A percentile compares a stretch with the other conserved stretches of the same genome.
Evolutionary conservation across 306 rosid genomes (phyloP).

Genomic region (Trifolium pratense): DNA sequence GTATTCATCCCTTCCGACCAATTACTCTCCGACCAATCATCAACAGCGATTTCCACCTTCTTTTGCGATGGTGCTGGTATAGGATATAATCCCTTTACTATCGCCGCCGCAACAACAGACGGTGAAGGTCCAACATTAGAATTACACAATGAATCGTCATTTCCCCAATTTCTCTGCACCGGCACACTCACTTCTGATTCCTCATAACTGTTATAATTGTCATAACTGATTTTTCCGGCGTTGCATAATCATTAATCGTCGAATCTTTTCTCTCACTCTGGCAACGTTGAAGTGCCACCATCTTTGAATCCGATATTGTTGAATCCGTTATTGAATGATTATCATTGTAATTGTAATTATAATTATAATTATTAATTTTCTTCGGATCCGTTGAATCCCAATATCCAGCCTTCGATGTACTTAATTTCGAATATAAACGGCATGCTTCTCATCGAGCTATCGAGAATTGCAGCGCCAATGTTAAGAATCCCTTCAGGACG

Average conservation of each 20-base stretch:
- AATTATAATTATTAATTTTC: neutral
- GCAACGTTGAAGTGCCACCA: conserved; percentile 46
- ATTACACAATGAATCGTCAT: conserved; percentile 50
- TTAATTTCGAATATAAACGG: conserved; percentile 67
- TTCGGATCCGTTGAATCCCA: conserved; percentile 42
- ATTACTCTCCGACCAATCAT: conserved; percentile 63
- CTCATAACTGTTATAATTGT: neutral
- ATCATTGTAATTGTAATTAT: too few species aligned
- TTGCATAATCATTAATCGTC: conserved; percentile 12
- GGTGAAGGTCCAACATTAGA: conserved; percentile 77
- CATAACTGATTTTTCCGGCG: neutral
- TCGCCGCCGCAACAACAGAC: conserved; percentile 75
- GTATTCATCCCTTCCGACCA: conserved; percentile 63
- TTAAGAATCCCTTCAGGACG: conserved; percentile 76
- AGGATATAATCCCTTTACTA: conserved; percentile 60
- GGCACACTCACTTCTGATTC: conserved; percentile 34
- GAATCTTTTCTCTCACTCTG: conserved; percentile 52
- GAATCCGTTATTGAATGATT: neutral
- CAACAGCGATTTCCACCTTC: conserved; percentile 48
- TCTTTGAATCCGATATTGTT: neutral
- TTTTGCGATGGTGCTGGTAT: neutral
- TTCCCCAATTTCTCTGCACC: conserved; percentile 6
- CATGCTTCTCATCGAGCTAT: conserved; percentile 69
- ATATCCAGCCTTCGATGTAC: conserved; percentile 54
- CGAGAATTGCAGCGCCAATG: conserved; percentile 57